Evolutionary conservation across 805 yeast genomes (phyloP), one percentile per base, ranked within the genome.

Genomic region (Hanseniaspora singularis): DNA sequence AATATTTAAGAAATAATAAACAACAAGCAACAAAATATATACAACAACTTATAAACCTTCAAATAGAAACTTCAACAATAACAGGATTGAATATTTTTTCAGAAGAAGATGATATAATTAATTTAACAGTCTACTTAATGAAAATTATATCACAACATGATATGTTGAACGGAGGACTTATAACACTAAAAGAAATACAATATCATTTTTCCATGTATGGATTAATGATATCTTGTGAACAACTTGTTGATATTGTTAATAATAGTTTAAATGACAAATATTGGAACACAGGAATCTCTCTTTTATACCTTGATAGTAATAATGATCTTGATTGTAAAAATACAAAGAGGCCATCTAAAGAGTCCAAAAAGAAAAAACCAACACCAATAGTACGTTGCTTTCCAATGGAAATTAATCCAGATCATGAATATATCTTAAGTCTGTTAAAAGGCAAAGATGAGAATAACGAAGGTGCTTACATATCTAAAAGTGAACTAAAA

Each of bases 401-500:
- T 24, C 48, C 48, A 4, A 44, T 44, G 48, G 37, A 36, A 8
- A 44, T 44, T n/a, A 44, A 41, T 18, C 31, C 30, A 23, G 48
- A 44, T n/a, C 39, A 33, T n/a, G 48, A 37, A 24, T 12, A 12
- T 18, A 18, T 44, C 9, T 24, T 44, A 5, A 44, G 31, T 22
- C 18, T 37, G 28, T 22, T 44, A 4, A 36, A 43, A 20, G 24
- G 19, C 6, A 44, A 37, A 12, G n/a, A 22, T 3, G 27, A 22
- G 4, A 9, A 8, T 5, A n/a, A n/a, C 7, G 11, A 5, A 14
- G 23, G 24, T 19, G 31, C 32, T 8, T 44, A 12, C n/a, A 14
- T 44, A 12, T 20, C 41, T 1, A 28, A 12, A 12, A 23, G 14
- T 12, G 48, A 44, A 69, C 26, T 44, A 2, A n/a, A 15, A n/a